phyloP scores from a whole-genome alignment of 306 rosid species.

The Carpinus viminea region DNA sequence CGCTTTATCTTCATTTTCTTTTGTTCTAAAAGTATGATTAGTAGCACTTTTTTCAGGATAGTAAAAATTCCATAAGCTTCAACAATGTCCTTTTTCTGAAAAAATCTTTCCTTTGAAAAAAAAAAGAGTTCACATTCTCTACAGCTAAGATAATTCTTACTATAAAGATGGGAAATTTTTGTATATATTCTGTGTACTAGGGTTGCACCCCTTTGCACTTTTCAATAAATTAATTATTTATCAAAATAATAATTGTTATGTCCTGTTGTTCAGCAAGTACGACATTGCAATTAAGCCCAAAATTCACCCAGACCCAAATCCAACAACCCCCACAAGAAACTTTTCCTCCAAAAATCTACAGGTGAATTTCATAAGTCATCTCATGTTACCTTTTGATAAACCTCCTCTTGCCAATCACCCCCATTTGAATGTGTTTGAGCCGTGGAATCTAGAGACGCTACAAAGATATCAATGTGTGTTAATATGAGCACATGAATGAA shows the following conservation, averaged over 20 bases:
- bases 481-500: slow-evolving; percentile 8
- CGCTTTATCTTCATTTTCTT: not conserved
- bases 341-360: not conserved
- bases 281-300: not conserved
- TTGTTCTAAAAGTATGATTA: not conserved
- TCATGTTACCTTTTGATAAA: slow-evolving; percentile 69
- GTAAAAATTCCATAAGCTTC: not conserved
- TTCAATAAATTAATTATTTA: too few species aligned
- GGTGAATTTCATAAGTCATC: not conserved
- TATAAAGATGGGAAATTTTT: not conserved
- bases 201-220: too few species aligned
- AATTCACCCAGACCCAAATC: not conserved
- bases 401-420: slow-evolving; percentile 81
- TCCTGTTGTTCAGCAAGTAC: not conserved
- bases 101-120: not conserved
- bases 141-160: not conserved
- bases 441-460: slow-evolving; percentile 80
- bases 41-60: not conserved
- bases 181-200: too few species aligned
- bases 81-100: not conserved
- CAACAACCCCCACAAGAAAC: not conserved
- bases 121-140: not conserved
- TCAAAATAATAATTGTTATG: not conserved
- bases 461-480: slow-evolving; percentile 27
- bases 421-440: slow-evolving; percentile 70